Evolutionary conservation across 495 filamentous ascomycete genomes (phyloP).

Genomic region (Hypoxylon cercidicola): DNA sequence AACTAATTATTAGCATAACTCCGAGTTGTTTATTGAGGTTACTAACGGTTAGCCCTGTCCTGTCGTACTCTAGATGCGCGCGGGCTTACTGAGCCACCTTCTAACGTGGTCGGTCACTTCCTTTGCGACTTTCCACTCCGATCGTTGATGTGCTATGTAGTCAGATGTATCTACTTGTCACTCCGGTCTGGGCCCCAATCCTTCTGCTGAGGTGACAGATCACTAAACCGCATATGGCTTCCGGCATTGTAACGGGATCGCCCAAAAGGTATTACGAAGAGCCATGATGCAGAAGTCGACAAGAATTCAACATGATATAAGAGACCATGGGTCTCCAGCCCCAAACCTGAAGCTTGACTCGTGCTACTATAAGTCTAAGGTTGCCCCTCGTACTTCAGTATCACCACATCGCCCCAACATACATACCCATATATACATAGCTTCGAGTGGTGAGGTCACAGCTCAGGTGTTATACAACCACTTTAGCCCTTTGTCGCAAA

Average conservation of each 20-base stretch:
- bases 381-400: slow-evolving; percentile 2
- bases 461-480: slow-evolving; percentile 9
- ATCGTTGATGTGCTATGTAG: slow-evolving; percentile 31
- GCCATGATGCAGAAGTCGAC: neutral
- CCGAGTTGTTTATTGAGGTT: slow-evolving; percentile 28
- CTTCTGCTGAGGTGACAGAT: slow-evolving; percentile 15
- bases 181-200: slow-evolving; percentile 22
- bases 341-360: slow-evolving; percentile 8
- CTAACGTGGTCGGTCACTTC: slow-evolving; percentile 30
- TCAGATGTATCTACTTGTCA: slow-evolving; percentile 38
- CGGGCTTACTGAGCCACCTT: slow-evolving; percentile 43
- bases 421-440: slow-evolving; percentile 13
- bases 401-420: slow-evolving; percentile 21
- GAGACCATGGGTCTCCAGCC: slow-evolving; percentile 16
- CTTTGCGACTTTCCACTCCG: slow-evolving; percentile 41
- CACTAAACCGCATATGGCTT: slow-evolving; percentile 5
- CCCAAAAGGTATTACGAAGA: slow-evolving; percentile 28
- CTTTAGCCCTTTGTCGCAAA: slow-evolving; percentile 8
- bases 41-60: slow-evolving; percentile 38
- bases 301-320: slow-evolving; percentile 17
- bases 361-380: slow-evolving; percentile 20
- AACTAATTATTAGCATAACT: slow-evolving; percentile 36
- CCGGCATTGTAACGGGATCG: slow-evolving; percentile 17
- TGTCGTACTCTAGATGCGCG: slow-evolving; percentile 24
- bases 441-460: slow-evolving; percentile 27